Conservation (phyloP, 2,329 filamentous ascomycete genomes). For the Cladosporium phlei region DNA sequence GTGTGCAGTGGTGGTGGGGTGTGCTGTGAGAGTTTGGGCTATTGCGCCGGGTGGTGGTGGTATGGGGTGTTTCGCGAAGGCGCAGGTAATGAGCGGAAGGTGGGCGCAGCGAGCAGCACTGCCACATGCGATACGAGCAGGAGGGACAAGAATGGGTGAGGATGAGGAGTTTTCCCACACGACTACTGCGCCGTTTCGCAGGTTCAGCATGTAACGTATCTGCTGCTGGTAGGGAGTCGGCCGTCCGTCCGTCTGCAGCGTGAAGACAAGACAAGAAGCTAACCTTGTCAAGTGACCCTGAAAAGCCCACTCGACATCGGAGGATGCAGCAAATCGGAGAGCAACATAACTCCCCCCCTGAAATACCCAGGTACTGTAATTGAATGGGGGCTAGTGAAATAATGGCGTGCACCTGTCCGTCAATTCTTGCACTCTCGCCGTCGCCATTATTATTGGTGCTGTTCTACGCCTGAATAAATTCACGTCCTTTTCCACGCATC, state of each 20-base stretch:
- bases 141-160: background rate
- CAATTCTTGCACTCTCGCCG: too few relatives aligned
- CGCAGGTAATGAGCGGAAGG: slow-evolving; percentile 9
- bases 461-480: background rate
- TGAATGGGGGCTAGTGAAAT: too few relatives aligned
- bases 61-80: background rate
- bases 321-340: too few relatives aligned
- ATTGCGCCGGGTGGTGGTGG: too few relatives aligned
- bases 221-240: background rate
- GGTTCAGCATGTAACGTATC: too few relatives aligned
- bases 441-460: background rate
- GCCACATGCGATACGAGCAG: slow-evolving; percentile 6
- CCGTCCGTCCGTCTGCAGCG: background rate
- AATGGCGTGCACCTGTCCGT: too few relatives aligned
- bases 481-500: too few relatives aligned
- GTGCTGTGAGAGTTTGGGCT: too few relatives aligned
- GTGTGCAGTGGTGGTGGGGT: too few relatives aligned
- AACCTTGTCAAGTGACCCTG: slow-evolving; percentile 6
- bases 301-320: background rate
- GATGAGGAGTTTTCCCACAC: background rate
- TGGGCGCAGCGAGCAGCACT: slow-evolving; percentile 12
- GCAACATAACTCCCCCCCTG: too few relatives aligned
- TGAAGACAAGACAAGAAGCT: background rate
- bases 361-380: too few relatives aligned
- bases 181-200: background rate